Percentiles rank a stretch among this genome's conserved stretches.
These are phyloP conservation scores for Leccinellum rugosiceps DNA, from an alignment of 768 basidiomycete genomes.

Conservation along the genomic window DNA sequence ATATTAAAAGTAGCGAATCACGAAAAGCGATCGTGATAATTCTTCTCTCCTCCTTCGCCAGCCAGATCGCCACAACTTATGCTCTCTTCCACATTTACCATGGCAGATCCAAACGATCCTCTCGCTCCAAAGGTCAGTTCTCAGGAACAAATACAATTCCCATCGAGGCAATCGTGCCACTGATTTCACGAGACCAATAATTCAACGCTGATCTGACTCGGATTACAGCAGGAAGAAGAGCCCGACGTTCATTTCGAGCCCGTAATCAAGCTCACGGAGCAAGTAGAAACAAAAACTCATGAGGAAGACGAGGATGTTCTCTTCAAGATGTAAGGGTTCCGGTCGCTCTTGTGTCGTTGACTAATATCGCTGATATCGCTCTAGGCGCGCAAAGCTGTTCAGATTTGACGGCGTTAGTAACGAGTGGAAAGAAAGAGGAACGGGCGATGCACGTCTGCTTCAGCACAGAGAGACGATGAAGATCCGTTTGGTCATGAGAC, in stretches of 20 bases:
- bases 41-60: slow-evolving; percentile 16
- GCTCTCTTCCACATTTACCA: slow-evolving; percentile 29
- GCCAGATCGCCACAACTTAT: slow-evolving; percentile 3
- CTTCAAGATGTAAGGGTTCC: slow-evolving; percentile 84
- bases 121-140: slow-evolving; percentile 68
- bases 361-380: slow-evolving; percentile 10
- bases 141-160: background rate
- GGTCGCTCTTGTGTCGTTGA: background rate
- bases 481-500: slow-evolving; percentile 95
- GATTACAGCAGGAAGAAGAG: slow-evolving; percentile 59
- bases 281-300: slow-evolving; percentile 90
- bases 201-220: slow-evolving; percentile 27
- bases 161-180: slow-evolving; percentile 31
- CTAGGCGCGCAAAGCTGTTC: slow-evolving; percentile 97
- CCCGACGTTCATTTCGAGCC: slow-evolving; percentile 92
- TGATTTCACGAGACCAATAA: slow-evolving; percentile 18
- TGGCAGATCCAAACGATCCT: slow-evolving; percentile 60
- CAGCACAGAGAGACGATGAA: slow-evolving; percentile 88
- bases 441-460: slow-evolving; percentile 92
- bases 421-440: slow-evolving; percentile 99
- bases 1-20: slow-evolving; percentile 7
- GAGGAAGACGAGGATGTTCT: slow-evolving; percentile 92
- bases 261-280: slow-evolving; percentile 93
- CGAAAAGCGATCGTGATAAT: slow-evolving; percentile 25
- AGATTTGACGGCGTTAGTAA: slow-evolving; percentile 73